Evolutionary conservation across 225 moss, liverwort and hornwort species (phyloP), one percentile per base, ranked within the genome.

Genomic region (Pseudoscleropodium purum): DNA sequence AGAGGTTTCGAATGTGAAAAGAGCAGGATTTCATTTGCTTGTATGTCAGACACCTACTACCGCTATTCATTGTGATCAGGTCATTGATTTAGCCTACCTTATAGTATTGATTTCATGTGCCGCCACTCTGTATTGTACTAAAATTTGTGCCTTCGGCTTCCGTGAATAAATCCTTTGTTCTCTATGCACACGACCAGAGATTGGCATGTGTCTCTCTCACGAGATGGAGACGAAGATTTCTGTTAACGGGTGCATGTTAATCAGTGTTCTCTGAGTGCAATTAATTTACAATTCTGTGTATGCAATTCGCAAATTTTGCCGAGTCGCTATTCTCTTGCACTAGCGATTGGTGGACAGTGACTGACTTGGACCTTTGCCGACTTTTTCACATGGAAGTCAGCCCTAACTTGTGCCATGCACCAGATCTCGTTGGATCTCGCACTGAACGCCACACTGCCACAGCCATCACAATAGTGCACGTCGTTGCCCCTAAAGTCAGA

Each of bases 101-200:
- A 14, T 18, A 81, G 25, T 24, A 81, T 75, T 68, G 24, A 66
- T 66, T 87, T 87, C 81, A 51, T 59, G 81, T 85, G 87, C 75
- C 64, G 39, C 66, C 79, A 87, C 79, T 89, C 34, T 63, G 87
- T 84, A 87, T 67, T 87, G 87, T 87, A 92, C 70, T 62, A 59
- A 80, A 75, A 84, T 81, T 84, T n/a, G 84, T 67, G 47, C 74
- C 73, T 64, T 65, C 45, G 18, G 75, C 84, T 81, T 49, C 66
- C 75, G 80, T 81, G 81, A 92, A 90, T 90, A 82, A 88, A 90
- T 81, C 70, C 54, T 63, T 77, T 36, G 45, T 70, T 86, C 70
- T 67, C 62, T 61, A 11, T 45, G 63, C 78, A 59, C 59, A 23
- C 59, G 59, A 59, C 59, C 23, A 59, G 59, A 59, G 59, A 59